phyloP scores from a whole-genome alignment of 148 eudicot species.

The Camellia granthamiana region DNA sequence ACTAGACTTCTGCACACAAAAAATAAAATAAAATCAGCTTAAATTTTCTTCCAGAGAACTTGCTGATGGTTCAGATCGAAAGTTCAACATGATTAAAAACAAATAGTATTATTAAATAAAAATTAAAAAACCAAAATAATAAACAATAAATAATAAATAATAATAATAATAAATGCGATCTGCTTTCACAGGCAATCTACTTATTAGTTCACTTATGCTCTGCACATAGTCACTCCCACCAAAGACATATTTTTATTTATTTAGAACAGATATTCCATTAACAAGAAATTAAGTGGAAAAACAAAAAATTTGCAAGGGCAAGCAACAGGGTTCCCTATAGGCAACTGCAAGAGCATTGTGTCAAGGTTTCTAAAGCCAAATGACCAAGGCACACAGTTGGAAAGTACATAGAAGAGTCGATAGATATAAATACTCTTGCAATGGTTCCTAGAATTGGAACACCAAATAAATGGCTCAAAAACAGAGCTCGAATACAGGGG shows the following conservation, averaged over 20 bases:
- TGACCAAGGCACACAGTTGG: not conserved
- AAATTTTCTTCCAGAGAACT: not conserved
- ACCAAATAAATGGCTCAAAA: not conserved
- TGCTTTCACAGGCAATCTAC: not conserved
- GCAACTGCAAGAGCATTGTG: not conserved
- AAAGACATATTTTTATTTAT: not conserved
- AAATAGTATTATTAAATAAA: too few relatives aligned
- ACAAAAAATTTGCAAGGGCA: not conserved
- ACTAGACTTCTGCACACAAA: not conserved
- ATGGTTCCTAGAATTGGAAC: not conserved
- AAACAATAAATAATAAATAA: not conserved
- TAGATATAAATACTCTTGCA: not conserved
- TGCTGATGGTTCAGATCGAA: not conserved
- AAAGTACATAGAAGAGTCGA: not conserved
- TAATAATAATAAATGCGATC: too few relatives aligned
- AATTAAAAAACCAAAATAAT: not conserved
- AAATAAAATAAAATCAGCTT: not conserved
- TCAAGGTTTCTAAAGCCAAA: not conserved
- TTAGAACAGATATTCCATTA: not conserved
- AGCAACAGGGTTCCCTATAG: not conserved
- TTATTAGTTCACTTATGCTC: not conserved
- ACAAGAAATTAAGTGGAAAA: not conserved
- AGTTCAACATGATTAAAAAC: not conserved
- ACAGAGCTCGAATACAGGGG: not conserved
- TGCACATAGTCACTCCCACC: not conserved